These are phyloP conservation scores for baker's yeast (Saccharomyces cerevisiae) DNA, from an alignment of 805 yeast genomes.

Conservation along the genomic window DNA sequence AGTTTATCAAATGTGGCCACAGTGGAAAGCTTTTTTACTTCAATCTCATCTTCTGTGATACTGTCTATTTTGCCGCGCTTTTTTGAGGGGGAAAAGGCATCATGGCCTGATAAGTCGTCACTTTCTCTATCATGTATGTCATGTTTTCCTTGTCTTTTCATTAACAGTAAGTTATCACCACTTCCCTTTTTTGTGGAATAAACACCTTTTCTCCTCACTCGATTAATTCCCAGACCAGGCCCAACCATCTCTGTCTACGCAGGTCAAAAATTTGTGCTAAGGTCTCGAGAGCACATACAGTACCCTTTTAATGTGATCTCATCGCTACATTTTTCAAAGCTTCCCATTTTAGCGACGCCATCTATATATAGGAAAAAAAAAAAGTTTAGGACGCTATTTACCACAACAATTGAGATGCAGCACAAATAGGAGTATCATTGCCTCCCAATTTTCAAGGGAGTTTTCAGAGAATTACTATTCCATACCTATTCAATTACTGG, in stretches of 20 bases:
- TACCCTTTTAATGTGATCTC: background rate
- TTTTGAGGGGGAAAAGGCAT: background rate
- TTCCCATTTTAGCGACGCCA: background rate
- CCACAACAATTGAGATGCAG: background rate
- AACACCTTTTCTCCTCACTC: background rate
- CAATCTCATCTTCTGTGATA: background rate
- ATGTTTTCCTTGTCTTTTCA: background rate
- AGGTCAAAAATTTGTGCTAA: background rate
- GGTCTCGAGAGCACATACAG: background rate
- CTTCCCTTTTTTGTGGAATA: background rate
- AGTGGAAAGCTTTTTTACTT: background rate
- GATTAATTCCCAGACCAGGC: background rate
- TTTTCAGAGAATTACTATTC: background rate
- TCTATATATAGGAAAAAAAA: background rate
- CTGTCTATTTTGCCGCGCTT: background rate
- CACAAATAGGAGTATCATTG: background rate
- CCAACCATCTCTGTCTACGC: background rate
- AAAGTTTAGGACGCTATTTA: background rate
- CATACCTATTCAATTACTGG: background rate
- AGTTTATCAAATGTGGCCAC: background rate
- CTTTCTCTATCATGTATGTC: background rate
- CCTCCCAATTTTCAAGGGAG: background rate
- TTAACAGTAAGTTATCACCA: background rate
- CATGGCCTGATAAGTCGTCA: background rate
- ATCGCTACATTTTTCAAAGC: background rate